A percentile compares a stretch with the other conserved stretches of the same genome.
Conservation (phyloP, 2,329 filamentous ascomycete genomes). For the Dactylonectria macrodidyma region DNA sequence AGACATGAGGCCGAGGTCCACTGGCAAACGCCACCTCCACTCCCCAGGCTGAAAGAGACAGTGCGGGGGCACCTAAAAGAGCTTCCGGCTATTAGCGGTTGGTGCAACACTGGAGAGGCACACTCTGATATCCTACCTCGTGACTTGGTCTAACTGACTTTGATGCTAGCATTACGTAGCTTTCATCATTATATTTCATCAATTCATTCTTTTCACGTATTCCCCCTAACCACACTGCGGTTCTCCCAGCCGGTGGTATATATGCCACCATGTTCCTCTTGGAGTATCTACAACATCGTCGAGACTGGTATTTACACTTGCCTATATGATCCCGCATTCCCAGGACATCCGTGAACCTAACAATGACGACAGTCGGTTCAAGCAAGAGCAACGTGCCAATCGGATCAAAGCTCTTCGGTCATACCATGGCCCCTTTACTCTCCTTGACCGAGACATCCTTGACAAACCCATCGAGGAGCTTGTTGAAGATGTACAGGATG, state of each 20-base stretch:
- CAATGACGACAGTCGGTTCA: slow-evolving; percentile 73
- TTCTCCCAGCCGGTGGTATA: not conserved
- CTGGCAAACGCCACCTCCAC: not conserved
- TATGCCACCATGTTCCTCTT: slow-evolving; percentile 57
- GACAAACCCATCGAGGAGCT: slow-evolving; percentile 82
- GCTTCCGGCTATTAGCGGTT: slow-evolving; percentile 4
- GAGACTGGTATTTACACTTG: slow-evolving; percentile 71
- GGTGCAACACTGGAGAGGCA: not conserved
- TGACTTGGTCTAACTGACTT: slow-evolving; percentile 14
- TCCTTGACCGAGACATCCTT: slow-evolving; percentile 77
- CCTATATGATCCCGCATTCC: not conserved
- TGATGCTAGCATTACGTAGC: not conserved
- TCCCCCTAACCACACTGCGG: not conserved
- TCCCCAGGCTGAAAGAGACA: slow-evolving; percentile 3
- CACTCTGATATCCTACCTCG: slow-evolving; percentile 7
- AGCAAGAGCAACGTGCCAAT: slow-evolving; percentile 81
- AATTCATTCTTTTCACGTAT: not conserved
- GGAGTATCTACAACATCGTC: slow-evolving; percentile 78
- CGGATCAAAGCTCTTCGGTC: slow-evolving; percentile 77
- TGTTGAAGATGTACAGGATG: slow-evolving; percentile 83
- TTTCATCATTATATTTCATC: slow-evolving; percentile 2
- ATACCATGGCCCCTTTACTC: slow-evolving; percentile 78
- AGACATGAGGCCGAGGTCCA: not conserved
- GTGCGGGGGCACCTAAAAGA: slow-evolving; percentile 3
- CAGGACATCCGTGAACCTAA: slow-evolving; percentile 44